Evolutionary conservation across 768 basidiomycete species (phyloP).

Genomic region (Lactarius deliciosus): DNA sequence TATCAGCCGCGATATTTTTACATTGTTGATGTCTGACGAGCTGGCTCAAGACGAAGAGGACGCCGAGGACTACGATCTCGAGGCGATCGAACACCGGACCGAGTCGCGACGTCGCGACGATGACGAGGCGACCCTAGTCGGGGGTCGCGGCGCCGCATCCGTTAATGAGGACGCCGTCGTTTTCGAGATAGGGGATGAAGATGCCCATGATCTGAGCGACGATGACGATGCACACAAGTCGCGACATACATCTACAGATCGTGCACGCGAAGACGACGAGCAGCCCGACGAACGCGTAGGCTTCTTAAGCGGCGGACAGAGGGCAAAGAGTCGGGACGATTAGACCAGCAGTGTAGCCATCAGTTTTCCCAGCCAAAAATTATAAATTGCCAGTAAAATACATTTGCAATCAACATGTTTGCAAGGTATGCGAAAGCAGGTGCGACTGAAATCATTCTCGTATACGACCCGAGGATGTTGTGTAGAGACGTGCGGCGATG

Average conservation of each 20-base stretch:
- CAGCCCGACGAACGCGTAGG: constrained; percentile 63
- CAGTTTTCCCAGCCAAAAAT: background rate
- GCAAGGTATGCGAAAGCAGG: constrained; percentile 22
- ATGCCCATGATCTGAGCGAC: constrained; percentile 53
- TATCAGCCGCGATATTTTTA: constrained; percentile 42
- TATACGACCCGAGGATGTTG: constrained; percentile 83
- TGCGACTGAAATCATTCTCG: constrained; percentile 47
- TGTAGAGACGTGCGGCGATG: constrained; percentile 84
- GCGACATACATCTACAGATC: constrained; percentile 55
- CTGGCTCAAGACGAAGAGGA: constrained; percentile 93
- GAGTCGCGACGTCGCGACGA: constrained; percentile 49
- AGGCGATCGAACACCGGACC: constrained; percentile 62
- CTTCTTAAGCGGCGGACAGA: constrained; percentile 47
- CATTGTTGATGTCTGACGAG: constrained; percentile 95
- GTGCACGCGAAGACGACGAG: constrained; percentile 48
- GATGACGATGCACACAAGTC: constrained; percentile 45
- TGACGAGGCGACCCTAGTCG: constrained; percentile 72
- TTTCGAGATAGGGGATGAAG: constrained; percentile 90
- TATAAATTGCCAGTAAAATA: constrained; percentile 36
- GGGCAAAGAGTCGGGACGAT: constrained; percentile 19
- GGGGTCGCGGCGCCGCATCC: constrained; percentile 49
- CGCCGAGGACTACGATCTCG: constrained; percentile 89
- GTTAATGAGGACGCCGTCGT: constrained; percentile 72
- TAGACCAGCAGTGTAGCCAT: constrained; percentile 11
- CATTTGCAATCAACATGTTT: constrained; percentile 32